Evolutionary conservation across 2,329 filamentous ascomycete species (phyloP).

Genomic region (Cladorrhinum sp.): DNA sequence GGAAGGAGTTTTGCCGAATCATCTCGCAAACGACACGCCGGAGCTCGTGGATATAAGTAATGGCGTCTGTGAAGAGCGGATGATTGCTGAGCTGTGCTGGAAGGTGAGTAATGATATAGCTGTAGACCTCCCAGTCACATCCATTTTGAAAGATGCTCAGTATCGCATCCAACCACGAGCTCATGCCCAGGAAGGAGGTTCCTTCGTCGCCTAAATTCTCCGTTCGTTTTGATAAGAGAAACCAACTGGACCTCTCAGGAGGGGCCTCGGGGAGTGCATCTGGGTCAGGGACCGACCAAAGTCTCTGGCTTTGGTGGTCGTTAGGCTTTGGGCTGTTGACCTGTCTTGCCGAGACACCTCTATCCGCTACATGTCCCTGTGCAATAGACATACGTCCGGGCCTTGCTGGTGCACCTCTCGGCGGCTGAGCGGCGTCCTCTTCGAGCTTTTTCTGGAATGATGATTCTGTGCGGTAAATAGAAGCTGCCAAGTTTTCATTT

Average conservation of each 20-base stretch:
- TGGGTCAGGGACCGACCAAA: conserved; percentile 58
- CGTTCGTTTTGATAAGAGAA: conserved; percentile 45
- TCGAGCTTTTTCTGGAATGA: conserved; percentile 49
- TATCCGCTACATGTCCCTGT: conserved; percentile 45
- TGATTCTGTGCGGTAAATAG: conserved; percentile 63
- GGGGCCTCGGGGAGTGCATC: conserved; percentile 52
- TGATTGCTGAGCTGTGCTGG: conserved; percentile 88
- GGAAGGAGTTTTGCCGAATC: conserved; percentile 71
- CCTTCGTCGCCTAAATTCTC: conserved; percentile 19
- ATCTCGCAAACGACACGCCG: conserved; percentile 78
- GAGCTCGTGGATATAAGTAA: conserved; percentile 71
- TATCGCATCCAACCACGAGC: conserved; percentile 73
- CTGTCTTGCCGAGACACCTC: conserved; percentile 40
- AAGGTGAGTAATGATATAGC: conserved; percentile 81
- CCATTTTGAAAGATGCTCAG: conserved; percentile 71
- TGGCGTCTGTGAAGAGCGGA: conserved; percentile 72
- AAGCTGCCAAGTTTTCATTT: conserved; percentile 67
- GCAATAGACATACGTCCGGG: conserved; percentile 51
- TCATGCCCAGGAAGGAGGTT: conserved; percentile 49
- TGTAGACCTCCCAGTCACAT: conserved; percentile 88
- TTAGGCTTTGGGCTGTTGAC: conserved; percentile 38
- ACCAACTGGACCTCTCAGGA: conserved; percentile 46
- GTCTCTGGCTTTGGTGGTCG: conserved; percentile 43
- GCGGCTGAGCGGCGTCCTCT: conserved; percentile 48
- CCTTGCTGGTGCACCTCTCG: conserved; percentile 39